phyloP scores from a whole-genome alignment of 2,329 filamentous ascomycete species.

The Aspergillus sp. region DNA sequence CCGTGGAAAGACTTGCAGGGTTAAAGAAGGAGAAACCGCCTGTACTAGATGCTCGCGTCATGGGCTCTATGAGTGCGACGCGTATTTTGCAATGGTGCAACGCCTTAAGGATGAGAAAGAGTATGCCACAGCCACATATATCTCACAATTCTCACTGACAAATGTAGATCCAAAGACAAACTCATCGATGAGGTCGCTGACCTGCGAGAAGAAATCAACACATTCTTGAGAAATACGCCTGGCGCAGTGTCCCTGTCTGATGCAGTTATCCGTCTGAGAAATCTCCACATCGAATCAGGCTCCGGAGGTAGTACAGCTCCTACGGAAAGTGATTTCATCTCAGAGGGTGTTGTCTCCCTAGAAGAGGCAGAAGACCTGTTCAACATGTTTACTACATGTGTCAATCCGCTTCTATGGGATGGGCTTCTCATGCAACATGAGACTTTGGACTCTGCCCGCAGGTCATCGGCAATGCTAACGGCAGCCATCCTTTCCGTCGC shows the following conservation, averaged over 20 bases:
- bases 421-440: constrained; percentile 30
- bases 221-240: constrained; percentile 40
- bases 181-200: constrained; percentile 11
- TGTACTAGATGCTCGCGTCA: too few species aligned
- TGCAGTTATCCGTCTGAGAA: constrained; percentile 48
- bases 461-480: constrained; percentile 52
- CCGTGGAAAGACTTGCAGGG: too few species aligned
- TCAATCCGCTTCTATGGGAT: constrained; percentile 49
- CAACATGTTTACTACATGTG: constrained; percentile 40
- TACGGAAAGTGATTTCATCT: constrained; percentile 43
- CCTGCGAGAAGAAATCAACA: constrained; percentile 34
- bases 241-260: background rate
- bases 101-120: too few species aligned
- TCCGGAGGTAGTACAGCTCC: constrained; percentile 22
- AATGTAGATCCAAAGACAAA: too few species aligned
- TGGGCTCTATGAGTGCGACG: too few species aligned
- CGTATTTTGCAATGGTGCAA: too few species aligned
- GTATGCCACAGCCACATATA: too few species aligned
- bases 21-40: too few species aligned
- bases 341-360: constrained; percentile 40
- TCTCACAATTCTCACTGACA: too few species aligned
- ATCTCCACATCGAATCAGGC: constrained; percentile 18
- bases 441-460: constrained; percentile 49
- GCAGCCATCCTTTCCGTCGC: constrained; percentile 55
- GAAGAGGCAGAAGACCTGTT: constrained; percentile 50